Evolutionary conservation across 768 basidiomycete species (phyloP).

Genomic region (Filobasidium floriforme): DNA sequence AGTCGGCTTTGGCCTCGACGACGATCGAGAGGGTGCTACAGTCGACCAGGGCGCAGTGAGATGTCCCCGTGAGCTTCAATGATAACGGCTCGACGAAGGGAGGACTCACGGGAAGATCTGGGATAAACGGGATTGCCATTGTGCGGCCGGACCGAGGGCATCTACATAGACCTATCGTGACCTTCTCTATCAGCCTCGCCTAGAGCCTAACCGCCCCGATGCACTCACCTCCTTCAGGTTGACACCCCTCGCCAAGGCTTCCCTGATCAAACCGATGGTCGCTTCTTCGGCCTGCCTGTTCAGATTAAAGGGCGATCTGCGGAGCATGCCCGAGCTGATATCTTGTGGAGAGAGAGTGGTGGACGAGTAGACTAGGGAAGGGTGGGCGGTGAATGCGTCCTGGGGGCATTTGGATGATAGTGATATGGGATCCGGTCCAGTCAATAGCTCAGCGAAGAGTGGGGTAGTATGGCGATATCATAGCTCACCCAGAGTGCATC

Average conservation of each 20-base stretch:
- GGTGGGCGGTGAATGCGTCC: slow-evolving; percentile 30
- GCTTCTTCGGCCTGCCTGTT: slow-evolving; percentile 55
- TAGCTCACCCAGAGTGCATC: slow-evolving; percentile 46
- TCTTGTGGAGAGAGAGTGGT: slow-evolving; percentile 66
- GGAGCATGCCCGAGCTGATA: slow-evolving; percentile 86
- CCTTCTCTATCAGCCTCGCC: background rate
- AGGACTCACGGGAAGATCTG: slow-evolving; percentile 57
- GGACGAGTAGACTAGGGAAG: slow-evolving; percentile 40
- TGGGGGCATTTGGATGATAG: slow-evolving; percentile 3
- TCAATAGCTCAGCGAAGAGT: background rate
- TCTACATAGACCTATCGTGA: slow-evolving; percentile 77
- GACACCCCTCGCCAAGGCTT: slow-evolving; percentile 73
- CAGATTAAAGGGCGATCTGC: slow-evolving; percentile 71
- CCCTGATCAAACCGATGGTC: slow-evolving; percentile 77
- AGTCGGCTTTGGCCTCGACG: slow-evolving; percentile 85
- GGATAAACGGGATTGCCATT: slow-evolving; percentile 77
- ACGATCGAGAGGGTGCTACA: slow-evolving; percentile 64
- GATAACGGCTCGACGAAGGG: background rate
- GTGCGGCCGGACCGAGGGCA: slow-evolving; percentile 76
- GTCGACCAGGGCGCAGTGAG: too few relatives aligned
- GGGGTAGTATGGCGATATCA: slow-evolving; percentile 49
- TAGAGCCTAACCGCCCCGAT: background rate
- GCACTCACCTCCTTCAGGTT: slow-evolving; percentile 62
- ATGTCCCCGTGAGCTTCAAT: background rate
- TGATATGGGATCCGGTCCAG: background rate